Base-by-base conservation (phyloP, 2,329 filamentous ascomycete species). In the Teratosphaeria zuluensis region DNA sequence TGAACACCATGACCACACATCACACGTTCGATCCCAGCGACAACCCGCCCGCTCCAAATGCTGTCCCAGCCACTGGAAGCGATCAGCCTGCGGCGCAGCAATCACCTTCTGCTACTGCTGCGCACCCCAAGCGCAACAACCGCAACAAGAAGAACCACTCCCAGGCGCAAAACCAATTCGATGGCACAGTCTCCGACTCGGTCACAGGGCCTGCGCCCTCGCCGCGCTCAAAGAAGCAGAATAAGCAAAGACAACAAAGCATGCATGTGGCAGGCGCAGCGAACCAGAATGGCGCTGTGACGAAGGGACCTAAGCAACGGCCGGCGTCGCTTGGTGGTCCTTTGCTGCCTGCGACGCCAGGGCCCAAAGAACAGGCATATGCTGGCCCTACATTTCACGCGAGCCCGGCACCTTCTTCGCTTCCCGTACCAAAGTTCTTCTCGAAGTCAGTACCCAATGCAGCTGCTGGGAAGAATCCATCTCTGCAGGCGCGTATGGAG, bases 371-470 rank as follows among this genome's bases (percentile, higher is more conserved):
- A 61, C 69, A 72, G 61, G 85, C 87, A 53, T 99, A 96, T 75
- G 94, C 94, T 46, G 94, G 92, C 14, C 88, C 92, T 35, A 95
- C 91, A 4, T 99, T 97, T 73, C 92, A 96, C 73, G 89, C 91
- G 48, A 97, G 94, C 8, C 94, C 94, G 21, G 92, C 92, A 1
- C 88, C 94, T 0, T 95, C 91, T 8, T 86, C 90, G 28, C 79
- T 99, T 33, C 94, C 94, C 0, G 88, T 96, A 59, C 94, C 94
- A 11, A 95, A 88, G 69, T 96, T 96, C 72, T 83, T 88, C 62
- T 87, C 88, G 31, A 92, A 88, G 68, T 85, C 89, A 0, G 80
- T 89, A 12, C 85, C 86, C 3, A 86, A 88, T 59, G 86, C 85
- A 3, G 83, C 74, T 14, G 73, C 73, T 21, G 28, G 16, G 14